phyloP scores from a whole-genome alignment of 805 yeast genomes.

The Candida silvatica region DNA sequence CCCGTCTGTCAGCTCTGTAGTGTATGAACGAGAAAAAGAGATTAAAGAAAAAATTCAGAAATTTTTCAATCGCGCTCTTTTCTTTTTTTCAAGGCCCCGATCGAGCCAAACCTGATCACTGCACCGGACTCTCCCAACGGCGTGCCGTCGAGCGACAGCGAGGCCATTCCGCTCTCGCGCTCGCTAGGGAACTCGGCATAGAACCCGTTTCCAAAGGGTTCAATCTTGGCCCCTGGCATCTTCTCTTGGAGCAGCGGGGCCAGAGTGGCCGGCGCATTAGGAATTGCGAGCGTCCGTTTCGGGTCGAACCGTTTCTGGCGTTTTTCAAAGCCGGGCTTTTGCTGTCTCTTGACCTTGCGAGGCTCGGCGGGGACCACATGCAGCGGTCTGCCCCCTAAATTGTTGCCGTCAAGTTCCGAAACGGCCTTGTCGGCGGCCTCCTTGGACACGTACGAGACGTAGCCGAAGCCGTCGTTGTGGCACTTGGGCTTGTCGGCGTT shows the following conservation, averaged over 20 bases:
- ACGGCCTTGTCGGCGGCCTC: constrained; percentile 42
- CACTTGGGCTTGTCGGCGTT: constrained; percentile 24
- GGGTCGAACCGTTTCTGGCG: constrained; percentile 1
- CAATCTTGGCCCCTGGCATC: neutral
- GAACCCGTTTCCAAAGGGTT: constrained; percentile 15
- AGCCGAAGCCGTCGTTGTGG: constrained; percentile 58
- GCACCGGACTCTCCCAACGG: neutral
- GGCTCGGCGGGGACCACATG: constrained; percentile 38
- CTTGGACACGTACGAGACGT: constrained; percentile 36
- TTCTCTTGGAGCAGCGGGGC: neutral
- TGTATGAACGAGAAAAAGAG: neutral
- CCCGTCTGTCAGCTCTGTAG: neutral
- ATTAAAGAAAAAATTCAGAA: neutral
- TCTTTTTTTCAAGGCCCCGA: neutral
- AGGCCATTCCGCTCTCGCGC: constrained; percentile 19
- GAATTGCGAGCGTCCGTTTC: neutral
- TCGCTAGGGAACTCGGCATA: constrained; percentile 1
- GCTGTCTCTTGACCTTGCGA: neutral
- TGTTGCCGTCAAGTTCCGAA: constrained; percentile 26
- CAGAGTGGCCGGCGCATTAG: neutral
- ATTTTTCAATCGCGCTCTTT: neutral
- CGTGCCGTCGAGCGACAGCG: constrained; percentile 9
- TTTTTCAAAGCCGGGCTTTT: neutral
- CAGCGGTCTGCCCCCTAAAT: constrained; percentile 38
- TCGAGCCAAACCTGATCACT: neutral